Base-by-base conservation (phyloP, 2,329 filamentous ascomycete genomes). In the Corniculantispora saksenae region DNA sequence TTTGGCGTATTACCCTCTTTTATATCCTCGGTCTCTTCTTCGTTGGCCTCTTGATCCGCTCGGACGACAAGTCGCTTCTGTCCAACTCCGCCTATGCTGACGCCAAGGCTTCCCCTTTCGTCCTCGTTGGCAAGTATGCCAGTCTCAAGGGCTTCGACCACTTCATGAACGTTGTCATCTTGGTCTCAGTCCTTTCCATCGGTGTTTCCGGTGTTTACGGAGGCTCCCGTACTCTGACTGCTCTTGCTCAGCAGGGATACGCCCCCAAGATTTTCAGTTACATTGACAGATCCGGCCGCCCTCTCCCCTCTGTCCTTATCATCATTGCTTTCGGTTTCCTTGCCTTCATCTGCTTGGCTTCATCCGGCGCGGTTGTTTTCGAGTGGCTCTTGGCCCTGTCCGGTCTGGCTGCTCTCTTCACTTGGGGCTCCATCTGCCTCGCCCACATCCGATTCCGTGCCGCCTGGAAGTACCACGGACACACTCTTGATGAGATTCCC, bases 391-490 rank as follows among this genome's bases (percentile, higher is more conserved):
- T 91, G 50, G 86, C 91, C 66, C 83, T 93, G 56, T 91, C 89
- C 1, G 91, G 89, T 56, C 83, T 93, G 27, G 90, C 89, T 12
- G 89, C 86, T 54, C 85, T 93, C 74, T 91, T 94, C 80, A 93
- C 90, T 6, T 94, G 91, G 91, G 87, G 84, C 63, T 91, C 91
- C 69, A 94, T 97, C 76, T 97, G 93, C 76, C 80, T 96, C n/a
- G 87, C 90, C 27, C 94, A 97, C 78, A 96, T 97, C 73, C 92
- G 93, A 64, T 97, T 97, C 85, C 92, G 94, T 68, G 80, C 80
- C 29, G 92, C 89, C n/a, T 97, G 93, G 92, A 83, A 81, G 53
- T 73, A 79, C n/a, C n/a, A n/a, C n/a, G n/a, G n/a, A n/a, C n/a
- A n/a, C n/a, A n/a, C n/a, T n/a, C n/a, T n/a, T n/a, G n/a, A n/a